Evolutionary conservation across 2,329 filamentous ascomycete genomes (phyloP).

Genomic region (Neofusicoccum parvum): DNA sequence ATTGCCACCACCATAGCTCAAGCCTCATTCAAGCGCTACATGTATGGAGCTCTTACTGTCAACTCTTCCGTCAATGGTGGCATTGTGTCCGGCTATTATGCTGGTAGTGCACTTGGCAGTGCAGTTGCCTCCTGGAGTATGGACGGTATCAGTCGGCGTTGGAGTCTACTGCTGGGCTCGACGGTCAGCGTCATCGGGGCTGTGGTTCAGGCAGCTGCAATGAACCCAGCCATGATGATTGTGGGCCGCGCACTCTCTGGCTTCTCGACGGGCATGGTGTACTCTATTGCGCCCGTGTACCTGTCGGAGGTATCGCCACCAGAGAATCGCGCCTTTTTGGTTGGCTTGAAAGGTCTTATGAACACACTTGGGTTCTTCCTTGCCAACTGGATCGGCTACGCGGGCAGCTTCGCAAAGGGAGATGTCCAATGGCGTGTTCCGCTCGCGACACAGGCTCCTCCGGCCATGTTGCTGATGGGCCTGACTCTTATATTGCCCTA

Average conservation of each 20-base stretch:
- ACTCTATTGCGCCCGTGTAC: neutral
- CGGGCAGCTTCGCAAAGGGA: constrained; percentile 34
- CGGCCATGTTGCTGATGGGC: constrained; percentile 23
- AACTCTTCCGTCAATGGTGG: constrained; percentile 33
- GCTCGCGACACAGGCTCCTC: constrained; percentile 37
- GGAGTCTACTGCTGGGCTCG: constrained; percentile 30
- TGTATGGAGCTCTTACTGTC: constrained; percentile 32
- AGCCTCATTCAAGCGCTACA: constrained; percentile 35
- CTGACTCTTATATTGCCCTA: constrained; percentile 25
- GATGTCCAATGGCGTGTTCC: constrained; percentile 40
- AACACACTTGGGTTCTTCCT: constrained; percentile 40
- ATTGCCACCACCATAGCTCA: constrained; percentile 40
- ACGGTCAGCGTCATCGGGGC: constrained; percentile 29
- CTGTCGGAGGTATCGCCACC: neutral
- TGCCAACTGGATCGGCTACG: constrained; percentile 47
- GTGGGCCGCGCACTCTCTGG: neutral
- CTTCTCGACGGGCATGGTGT: constrained; percentile 5
- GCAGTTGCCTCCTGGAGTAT: constrained; percentile 36
- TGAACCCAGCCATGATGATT: constrained; percentile 8
- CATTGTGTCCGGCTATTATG: constrained; percentile 40
- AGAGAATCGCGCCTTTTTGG: neutral
- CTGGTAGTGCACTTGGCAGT: constrained; percentile 35
- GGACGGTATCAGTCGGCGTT: constrained; percentile 39
- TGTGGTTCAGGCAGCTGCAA: constrained; percentile 24
- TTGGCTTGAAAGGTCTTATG: constrained; percentile 4